Evolutionary conservation across 2,329 filamentous ascomycete species (phyloP), one percentile per base, ranked within the genome.

Genomic region (Aureobasidium mangrovei): DNA sequence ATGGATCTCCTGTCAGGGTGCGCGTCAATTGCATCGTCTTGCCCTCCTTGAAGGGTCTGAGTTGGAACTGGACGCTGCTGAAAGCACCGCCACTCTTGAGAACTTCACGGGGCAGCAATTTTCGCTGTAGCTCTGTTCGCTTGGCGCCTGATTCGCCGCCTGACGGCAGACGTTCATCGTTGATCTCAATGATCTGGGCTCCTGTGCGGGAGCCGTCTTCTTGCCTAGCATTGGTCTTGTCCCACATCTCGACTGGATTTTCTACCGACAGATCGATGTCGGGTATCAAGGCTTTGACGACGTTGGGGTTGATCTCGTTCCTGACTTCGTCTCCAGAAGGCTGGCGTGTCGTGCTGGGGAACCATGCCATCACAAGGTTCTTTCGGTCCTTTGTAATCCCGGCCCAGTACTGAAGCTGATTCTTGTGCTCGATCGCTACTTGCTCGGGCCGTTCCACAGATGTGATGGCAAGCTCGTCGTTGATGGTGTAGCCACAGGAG

Each of bases 401-500:
- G 42, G 78, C 76, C 80, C 84, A 86, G 4, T 78, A 70, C 10
- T 63, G 62, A 5, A 66, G 49, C 6, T 55, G 33, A 9, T 49
- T 33, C 4, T 36, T 32, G 43, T 56, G 26, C 3, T 40, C 12
- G n/a, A 53, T 41, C 3, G 43, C 4, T 9, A 45, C 32, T 33
- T 29, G 35, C 7, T 33, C 31, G 8, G 35, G 24, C 9, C 31
- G 26, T 2, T 53, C 40, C n/a, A 56, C 35, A 7, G 42, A 45
- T 4, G 49, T 53, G 7, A 55, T 40, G 10, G 55, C 51, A n/a
- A 95, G 77, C 66, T 98, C 93, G 59, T 95, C 88, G 60, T 97
- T 98, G 56, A 86, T 86, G 0, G 86, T 79, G 65, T 91, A 88
- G 33, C 79, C 76, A 66, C 93, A 98, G 8, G 69, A 72, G 26